phyloP scores from a whole-genome alignment of 306 rosid species.

The Betula pendula region DNA sequence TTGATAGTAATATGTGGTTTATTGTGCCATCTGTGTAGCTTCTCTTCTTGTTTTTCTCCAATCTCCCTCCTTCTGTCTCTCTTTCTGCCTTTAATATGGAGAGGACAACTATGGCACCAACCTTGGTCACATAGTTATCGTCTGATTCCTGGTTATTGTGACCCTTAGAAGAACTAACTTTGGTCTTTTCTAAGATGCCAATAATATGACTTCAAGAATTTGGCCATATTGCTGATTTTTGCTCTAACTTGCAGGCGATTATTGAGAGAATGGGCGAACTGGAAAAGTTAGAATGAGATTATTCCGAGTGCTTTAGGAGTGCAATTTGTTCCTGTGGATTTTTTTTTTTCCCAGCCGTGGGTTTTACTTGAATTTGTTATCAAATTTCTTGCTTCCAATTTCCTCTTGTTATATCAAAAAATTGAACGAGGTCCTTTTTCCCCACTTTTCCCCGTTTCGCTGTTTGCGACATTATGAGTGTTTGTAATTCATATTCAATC shows the following conservation, averaged over 20 bases:
- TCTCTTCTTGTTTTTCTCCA: background rate
- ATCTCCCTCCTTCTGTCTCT: background rate
- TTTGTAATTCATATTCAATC: slow-evolving; percentile 13
- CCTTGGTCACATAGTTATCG: background rate
- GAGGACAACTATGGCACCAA: background rate
- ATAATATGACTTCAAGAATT: background rate
- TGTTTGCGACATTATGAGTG: background rate
- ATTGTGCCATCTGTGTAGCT: background rate
- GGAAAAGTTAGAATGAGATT: slow-evolving; percentile 55
- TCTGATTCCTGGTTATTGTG: background rate
- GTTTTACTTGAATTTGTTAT: slow-evolving; percentile 5
- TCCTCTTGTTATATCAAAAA: slow-evolving; percentile 20
- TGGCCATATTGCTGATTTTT: background rate
- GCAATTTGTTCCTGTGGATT: background rate
- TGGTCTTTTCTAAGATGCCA: background rate
- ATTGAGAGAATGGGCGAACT: slow-evolving; percentile 72
- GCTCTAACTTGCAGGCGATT: slow-evolving; percentile 42
- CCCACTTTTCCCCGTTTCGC: background rate
- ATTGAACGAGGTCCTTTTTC: background rate
- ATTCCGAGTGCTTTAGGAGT: background rate
- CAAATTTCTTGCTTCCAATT: slow-evolving; percentile 1
- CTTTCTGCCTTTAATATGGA: no score
- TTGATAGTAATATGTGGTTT: background rate
- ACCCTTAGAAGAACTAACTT: background rate
- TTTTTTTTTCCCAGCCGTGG: background rate